Evolutionary conservation across 768 basidiomycete species (phyloP).

Genomic region (Lyophyllum shimeji): DNA sequence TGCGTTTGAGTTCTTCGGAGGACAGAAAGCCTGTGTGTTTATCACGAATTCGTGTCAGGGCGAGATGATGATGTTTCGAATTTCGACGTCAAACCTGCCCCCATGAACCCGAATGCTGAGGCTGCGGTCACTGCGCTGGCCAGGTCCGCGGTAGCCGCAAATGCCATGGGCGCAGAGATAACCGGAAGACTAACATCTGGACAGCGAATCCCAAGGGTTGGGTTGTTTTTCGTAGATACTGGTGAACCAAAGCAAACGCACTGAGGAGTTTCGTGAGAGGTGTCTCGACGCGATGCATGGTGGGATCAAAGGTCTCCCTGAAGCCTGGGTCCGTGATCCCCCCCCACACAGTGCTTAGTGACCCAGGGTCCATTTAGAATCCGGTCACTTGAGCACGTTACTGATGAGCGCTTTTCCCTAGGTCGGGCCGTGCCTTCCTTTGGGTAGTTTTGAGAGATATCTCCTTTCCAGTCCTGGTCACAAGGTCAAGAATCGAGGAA

Average conservation of each 20-base stretch:
- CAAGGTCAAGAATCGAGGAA: no score
- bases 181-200: conserved; percentile 34
- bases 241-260: not conserved
- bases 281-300: conserved; percentile 10
- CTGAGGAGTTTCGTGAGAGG: conserved; percentile 11
- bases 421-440: no score
- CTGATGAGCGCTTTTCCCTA: no score
- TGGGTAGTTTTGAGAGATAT: no score
- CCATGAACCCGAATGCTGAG: conserved; percentile 58
- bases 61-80: not conserved
- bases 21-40: conserved; percentile 32
- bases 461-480: no score
- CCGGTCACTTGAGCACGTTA: no score
- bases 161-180: conserved; percentile 59
- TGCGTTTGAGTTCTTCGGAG: conserved; percentile 30
- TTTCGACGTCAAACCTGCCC: conserved; percentile 40
- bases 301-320: not conserved
- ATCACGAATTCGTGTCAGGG: no score
- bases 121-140: conserved; percentile 46
- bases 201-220: not conserved
- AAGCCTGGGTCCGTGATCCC: no score
- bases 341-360: no score
- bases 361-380: no score
- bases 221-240: not conserved
- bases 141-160: conserved; percentile 27